Evolutionary conservation across 2,329 filamentous ascomycete genomes (phyloP).

Genomic region (Phialophora chinensis): DNA sequence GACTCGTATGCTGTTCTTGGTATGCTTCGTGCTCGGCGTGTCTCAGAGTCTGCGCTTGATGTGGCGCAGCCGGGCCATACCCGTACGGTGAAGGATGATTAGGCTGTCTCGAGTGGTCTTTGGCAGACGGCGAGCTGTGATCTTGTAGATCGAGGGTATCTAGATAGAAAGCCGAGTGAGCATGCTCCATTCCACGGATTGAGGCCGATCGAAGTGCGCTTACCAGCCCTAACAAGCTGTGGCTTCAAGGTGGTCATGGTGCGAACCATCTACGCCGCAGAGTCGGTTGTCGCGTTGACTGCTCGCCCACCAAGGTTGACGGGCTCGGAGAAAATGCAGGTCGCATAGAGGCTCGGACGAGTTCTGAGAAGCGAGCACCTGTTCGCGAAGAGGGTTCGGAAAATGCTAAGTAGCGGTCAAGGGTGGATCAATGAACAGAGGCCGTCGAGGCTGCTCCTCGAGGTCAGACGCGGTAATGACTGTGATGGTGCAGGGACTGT

Average conservation of each 20-base stretch:
- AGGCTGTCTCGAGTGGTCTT: conserved; percentile 73
- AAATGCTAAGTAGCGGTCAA: not conserved
- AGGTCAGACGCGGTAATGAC: conserved; percentile 34
- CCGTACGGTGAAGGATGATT: conserved; percentile 58
- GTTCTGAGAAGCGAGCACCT: not conserved
- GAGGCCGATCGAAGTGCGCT: conserved; percentile 30
- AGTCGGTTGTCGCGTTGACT: conserved; percentile 29
- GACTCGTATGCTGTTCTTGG: conserved; percentile 72
- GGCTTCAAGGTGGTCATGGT: conserved; percentile 44
- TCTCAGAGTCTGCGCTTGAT: conserved; percentile 84
- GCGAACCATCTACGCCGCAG: conserved; percentile 33
- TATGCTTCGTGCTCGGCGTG: conserved; percentile 78
- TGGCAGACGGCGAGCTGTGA: conserved; percentile 78
- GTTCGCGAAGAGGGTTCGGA: not conserved
- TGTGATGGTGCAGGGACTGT: conserved; percentile 22
- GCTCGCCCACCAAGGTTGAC: conserved; percentile 30
- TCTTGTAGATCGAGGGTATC: conserved; percentile 96
- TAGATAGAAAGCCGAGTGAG: conserved; percentile 48
- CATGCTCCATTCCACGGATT: not conserved
- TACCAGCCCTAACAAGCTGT: conserved; percentile 55
- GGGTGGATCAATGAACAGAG: not conserved
- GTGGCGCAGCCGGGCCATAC: conserved; percentile 68
- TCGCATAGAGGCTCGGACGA: conserved; percentile 30
- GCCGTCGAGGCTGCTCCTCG: not conserved
- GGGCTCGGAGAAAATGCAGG: conserved; percentile 26